Conservation (phyloP, 1,284 basidiomycete genomes). For the Pseudozyma flocculosa region DNA sequence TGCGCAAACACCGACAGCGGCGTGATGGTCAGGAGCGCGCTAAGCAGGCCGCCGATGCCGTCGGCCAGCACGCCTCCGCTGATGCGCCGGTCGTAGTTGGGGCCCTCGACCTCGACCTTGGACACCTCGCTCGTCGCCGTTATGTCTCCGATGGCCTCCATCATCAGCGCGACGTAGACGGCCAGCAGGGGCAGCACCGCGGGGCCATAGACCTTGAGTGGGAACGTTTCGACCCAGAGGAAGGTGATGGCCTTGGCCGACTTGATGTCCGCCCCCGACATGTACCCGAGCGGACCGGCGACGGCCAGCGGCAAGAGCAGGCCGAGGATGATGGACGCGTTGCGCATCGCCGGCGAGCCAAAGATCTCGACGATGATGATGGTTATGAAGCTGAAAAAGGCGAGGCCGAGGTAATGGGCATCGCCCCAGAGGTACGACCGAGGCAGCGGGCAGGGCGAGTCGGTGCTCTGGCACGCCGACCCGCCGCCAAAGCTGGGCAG, state of each 20-base stretch:
- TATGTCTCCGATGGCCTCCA: slow-evolving; percentile 84
- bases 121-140: slow-evolving; percentile 82
- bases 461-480: slow-evolving; percentile 63
- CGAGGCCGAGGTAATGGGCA: slow-evolving; percentile 78
- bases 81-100: slow-evolving; percentile 71
- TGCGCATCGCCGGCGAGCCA: slow-evolving; percentile 76
- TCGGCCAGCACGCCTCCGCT: slow-evolving; percentile 78
- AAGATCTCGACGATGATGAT: slow-evolving; percentile 75
- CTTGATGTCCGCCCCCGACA: slow-evolving; percentile 27
- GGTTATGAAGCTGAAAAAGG: slow-evolving; percentile 76
- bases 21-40: slow-evolving; percentile 76
- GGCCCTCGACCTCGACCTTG: slow-evolving; percentile 61
- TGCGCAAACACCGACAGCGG: slow-evolving; percentile 78
- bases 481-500: slow-evolving; percentile 79
- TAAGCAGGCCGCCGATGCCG: slow-evolving; percentile 67
- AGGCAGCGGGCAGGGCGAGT: slow-evolving; percentile 64
- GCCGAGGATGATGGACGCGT: slow-evolving; percentile 59
- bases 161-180: slow-evolving; percentile 67
- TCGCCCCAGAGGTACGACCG: slow-evolving; percentile 68
- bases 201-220: slow-evolving; percentile 74
- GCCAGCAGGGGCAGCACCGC: slow-evolving; percentile 80
- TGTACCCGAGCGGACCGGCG: slow-evolving; percentile 45
- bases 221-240: slow-evolving; percentile 73
- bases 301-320: slow-evolving; percentile 46
- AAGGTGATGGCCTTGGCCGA: slow-evolving; percentile 39